A percentile compares a stretch with the other conserved stretches of the same genome.
Conservation (phyloP, 2,329 filamentous ascomycete species). For the Cladosporium sp. region DNA sequence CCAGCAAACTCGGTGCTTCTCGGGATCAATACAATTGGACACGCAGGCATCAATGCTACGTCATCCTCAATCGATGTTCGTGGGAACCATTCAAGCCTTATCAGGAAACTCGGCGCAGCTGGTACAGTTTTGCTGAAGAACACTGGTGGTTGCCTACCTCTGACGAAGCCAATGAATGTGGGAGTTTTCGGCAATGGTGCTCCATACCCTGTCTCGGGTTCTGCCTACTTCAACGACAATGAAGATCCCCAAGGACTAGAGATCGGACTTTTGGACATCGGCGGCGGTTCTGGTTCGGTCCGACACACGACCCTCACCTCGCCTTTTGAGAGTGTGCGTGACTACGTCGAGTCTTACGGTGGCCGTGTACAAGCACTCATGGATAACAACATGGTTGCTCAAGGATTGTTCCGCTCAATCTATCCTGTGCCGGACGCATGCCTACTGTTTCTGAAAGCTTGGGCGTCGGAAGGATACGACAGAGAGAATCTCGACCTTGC, state of each 20-base stretch:
- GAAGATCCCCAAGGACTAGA: conserved; percentile 31
- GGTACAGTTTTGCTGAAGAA: conserved; percentile 53
- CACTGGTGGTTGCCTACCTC: conserved; percentile 42
- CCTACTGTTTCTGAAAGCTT: conserved; percentile 59
- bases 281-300: conserved; percentile 40
- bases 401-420: conserved; percentile 21
- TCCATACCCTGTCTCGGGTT: conserved; percentile 48
- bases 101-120: conserved; percentile 61
- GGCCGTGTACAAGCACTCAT: conserved; percentile 41
- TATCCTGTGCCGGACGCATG: conserved; percentile 42
- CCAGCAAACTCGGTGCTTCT: background rate
- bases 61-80: conserved; percentile 46
- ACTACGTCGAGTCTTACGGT: conserved; percentile 35
- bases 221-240: conserved; percentile 50
- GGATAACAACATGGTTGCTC: background rate
- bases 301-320: conserved; percentile 37
- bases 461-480: conserved; percentile 44
- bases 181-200: conserved; percentile 54
- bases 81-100: conserved; percentile 67
- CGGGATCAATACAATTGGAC: conserved; percentile 36
- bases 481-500: conserved; percentile 40
- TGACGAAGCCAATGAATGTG: conserved; percentile 53
- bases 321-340: conserved; percentile 40
- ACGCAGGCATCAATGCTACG: conserved; percentile 29
- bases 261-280: conserved; percentile 43